A percentile compares a stretch with the other conserved stretches of the same genome.
These are phyloP conservation scores for Mariannaea elegans DNA, from an alignment of 2,329 filamentous ascomycete species.

Conservation along the genomic window DNA sequence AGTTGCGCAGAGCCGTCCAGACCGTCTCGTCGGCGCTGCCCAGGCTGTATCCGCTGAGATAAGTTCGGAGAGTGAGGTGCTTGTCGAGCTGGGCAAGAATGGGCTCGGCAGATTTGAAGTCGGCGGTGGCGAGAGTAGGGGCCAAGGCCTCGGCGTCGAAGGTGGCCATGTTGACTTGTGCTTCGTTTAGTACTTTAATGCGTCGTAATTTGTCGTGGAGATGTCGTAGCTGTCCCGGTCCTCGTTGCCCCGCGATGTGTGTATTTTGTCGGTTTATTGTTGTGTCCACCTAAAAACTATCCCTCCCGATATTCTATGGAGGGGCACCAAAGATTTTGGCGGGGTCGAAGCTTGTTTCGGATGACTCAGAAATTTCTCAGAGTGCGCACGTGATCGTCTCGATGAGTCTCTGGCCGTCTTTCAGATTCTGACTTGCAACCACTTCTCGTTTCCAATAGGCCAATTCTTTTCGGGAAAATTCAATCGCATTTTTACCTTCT, in stretches of 20 bases:
- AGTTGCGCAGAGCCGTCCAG: slow-evolving; percentile 84
- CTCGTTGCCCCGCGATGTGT: slow-evolving; percentile 13
- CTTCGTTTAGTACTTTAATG: background rate
- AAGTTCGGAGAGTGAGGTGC: slow-evolving; percentile 86
- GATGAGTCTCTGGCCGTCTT: background rate
- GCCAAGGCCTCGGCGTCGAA: slow-evolving; percentile 39
- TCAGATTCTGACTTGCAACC: background rate
- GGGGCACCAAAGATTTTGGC: slow-evolving; percentile 11
- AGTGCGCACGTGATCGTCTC: slow-evolving; percentile 5
- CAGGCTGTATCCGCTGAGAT: slow-evolving; percentile 82
- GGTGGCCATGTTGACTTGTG: slow-evolving; percentile 31
- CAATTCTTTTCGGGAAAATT: background rate
- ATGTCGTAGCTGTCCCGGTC: background rate
- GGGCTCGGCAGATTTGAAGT: slow-evolving; percentile 85
- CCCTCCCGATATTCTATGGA: slow-evolving; percentile 11
- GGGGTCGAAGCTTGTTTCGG: slow-evolving; percentile 4
- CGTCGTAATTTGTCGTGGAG: background rate
- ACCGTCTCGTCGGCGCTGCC: slow-evolving; percentile 81
- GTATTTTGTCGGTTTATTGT: slow-evolving; percentile 7
- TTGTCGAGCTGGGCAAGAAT: slow-evolving; percentile 82
- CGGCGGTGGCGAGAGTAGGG: slow-evolving; percentile 39
- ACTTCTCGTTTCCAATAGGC: background rate
- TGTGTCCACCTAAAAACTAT: slow-evolving; percentile 14
- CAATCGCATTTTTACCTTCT: background rate
- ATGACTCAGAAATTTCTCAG: slow-evolving; percentile 17